Conservation (phyloP, 2,329 filamentous ascomycete species). For the Cladosporium cucumerinum region DNA sequence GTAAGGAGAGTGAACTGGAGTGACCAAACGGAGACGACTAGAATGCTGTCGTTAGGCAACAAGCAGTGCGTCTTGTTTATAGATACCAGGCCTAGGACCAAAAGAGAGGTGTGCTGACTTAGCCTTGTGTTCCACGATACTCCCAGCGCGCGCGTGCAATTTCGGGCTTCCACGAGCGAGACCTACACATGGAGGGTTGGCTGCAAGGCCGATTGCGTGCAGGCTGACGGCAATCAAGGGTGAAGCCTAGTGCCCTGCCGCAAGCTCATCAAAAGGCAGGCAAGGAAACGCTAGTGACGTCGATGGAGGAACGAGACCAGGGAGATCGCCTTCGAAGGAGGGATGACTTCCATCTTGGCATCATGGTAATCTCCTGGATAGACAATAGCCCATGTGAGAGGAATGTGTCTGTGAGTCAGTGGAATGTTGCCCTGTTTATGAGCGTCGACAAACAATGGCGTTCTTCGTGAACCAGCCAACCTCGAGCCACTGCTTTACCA, state of each 20-base stretch:
- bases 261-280: conserved; percentile 14
- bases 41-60: conserved; percentile 21
- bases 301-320: conserved; percentile 3
- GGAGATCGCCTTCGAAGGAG: conserved; percentile 1
- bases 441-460: conserved; percentile 12
- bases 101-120: conserved; percentile 27
- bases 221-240: not conserved
- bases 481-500: not conserved
- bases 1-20: conserved; percentile 29
- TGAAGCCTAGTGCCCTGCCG: not conserved
- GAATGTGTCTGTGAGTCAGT: conserved; percentile 17
- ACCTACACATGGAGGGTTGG: conserved; percentile 15
- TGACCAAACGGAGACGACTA: conserved; percentile 8
- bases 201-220: conserved; percentile 15
- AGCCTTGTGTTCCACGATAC: conserved; percentile 31
- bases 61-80: conserved; percentile 18
- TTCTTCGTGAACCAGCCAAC: not conserved
- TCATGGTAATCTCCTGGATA: conserved; percentile 13
- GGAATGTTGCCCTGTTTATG: conserved; percentile 11
- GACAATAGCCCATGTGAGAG: conserved; percentile 9
- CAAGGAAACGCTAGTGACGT: conserved; percentile 14
- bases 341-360: conserved; percentile 8
- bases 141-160: conserved; percentile 30
- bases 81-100: conserved; percentile 19
- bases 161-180: conserved; percentile 22